Conservation (phyloP, 177 flowering plant species). For the Tripterygium wilfordii region DNA sequence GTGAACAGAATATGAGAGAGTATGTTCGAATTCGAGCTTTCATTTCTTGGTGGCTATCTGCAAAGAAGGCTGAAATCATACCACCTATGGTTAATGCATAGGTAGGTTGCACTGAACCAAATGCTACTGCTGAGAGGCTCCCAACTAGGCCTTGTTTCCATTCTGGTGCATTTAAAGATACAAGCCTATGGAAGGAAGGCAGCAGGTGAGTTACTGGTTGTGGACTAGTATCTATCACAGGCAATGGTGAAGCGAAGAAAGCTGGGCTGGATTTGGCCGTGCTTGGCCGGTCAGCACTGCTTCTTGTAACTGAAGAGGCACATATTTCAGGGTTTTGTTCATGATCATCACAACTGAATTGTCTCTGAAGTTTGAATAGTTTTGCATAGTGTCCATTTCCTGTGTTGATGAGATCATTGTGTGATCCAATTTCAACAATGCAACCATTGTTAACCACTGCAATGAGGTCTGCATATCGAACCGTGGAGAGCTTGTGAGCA, state of each 20-base stretch:
- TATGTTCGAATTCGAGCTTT: background rate
- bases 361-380: slow-evolving; percentile 4
- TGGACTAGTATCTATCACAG: too few species aligned
- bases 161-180: background rate
- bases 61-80: background rate
- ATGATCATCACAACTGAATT: background rate
- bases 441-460: slow-evolving; percentile 64
- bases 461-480: slow-evolving; percentile 59
- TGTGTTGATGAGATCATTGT: slow-evolving; percentile 1
- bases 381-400: slow-evolving; percentile 1
- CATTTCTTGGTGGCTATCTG: background rate
- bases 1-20: background rate
- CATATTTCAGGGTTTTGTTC: background rate
- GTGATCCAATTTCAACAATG: slow-evolving; percentile 60
- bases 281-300: background rate
- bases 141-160: slow-evolving; percentile 1
- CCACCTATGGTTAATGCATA: background rate
- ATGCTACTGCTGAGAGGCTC: background rate
- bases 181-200: background rate
- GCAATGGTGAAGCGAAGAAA: too few species aligned
- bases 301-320: background rate
- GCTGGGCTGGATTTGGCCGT: background rate
- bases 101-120: slow-evolving; percentile 4
- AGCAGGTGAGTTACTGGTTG: background rate
- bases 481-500: slow-evolving; percentile 71